A percentile compares a stretch with the other conserved stretches of the same genome.
Evolutionary conservation across 2,329 filamentous ascomycete species (phyloP).

Genomic region (Colletotrichum eremochloae): DNA sequence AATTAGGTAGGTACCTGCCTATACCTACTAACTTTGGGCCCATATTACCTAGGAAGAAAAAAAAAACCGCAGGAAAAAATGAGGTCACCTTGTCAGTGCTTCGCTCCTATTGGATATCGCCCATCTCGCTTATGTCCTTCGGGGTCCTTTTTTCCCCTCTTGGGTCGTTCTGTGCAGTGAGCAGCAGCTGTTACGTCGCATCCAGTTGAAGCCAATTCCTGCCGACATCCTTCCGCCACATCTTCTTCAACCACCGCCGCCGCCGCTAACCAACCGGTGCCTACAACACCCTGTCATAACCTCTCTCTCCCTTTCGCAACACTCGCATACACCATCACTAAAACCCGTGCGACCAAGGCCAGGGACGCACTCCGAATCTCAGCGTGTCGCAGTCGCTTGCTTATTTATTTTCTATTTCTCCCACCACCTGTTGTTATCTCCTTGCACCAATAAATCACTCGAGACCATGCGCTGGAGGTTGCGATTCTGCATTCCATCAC

Average conservation of each 20-base stretch:
- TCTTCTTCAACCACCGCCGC: constrained; percentile 9
- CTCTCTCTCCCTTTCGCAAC: constrained; percentile 9
- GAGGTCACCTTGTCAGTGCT: constrained; percentile 39
- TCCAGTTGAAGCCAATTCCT: constrained; percentile 12
- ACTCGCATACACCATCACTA: background rate
- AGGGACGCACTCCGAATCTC: constrained; percentile 1
- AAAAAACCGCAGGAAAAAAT: constrained; percentile 21
- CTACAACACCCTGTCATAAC: constrained; percentile 3
- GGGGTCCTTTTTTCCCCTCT: background rate
- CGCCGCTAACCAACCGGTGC: constrained; percentile 7
- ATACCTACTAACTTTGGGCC: too few species aligned
- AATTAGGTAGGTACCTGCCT: too few species aligned
- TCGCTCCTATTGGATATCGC: background rate
- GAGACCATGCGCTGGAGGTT: constrained; percentile 40
- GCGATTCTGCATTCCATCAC: constrained; percentile 40
- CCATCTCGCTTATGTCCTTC: constrained; percentile 1
- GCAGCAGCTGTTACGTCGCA: constrained; percentile 9
- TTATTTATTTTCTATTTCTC: background rate
- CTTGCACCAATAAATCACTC: background rate
- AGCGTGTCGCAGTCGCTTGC: background rate
- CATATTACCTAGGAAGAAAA: background rate
- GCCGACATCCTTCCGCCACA: constrained; percentile 17
- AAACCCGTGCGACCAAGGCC: background rate
- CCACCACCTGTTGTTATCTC: background rate
- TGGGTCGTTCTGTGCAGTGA: background rate